Base-by-base conservation (phyloP, 1,284 basidiomycete species). In the Abortiporus biennis region DNA sequence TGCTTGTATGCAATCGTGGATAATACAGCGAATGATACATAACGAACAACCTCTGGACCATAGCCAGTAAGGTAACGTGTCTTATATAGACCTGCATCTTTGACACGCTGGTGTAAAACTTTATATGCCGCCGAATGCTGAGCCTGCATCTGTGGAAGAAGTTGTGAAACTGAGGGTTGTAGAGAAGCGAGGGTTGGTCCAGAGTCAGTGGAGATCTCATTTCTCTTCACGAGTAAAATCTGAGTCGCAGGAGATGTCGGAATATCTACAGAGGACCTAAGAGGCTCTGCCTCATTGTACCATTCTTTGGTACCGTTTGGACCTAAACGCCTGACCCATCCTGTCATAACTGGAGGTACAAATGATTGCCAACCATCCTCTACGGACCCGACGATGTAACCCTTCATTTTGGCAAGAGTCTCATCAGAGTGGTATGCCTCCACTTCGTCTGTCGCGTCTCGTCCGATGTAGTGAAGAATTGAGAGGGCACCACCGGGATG, bases 391-490 rank as follows among this genome's bases (percentile, higher is more conserved):
- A 96, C 71, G 36, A 79, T 76, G 62, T 87, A 97, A 23, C 73
- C 72, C 17, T 68, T 66, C 60, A 99, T 80, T 36, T 75, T 68
- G 19, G 68, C 66, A 41, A 80, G 67, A 32, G 92, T 86, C 40
- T 72, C 64, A 24, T 80, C 75, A 1, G 74, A 72, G 61, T 99
- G 95, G 66, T 92, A 98, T 9, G 92, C 95, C 49, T 92, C 80
- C 36, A 98, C 88, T 63, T 99, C 95, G 67, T 96, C 90, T 2
- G 85, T 80, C 0, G 93, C 95, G 60, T 99, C 94, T 39, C 95
- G 78, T 2, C 96, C 96, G 23, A 97, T 84, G 58, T 95, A 98
- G 67, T 99, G 96, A 21, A 96, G 80, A 47, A 99, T 82, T 15
- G 93, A 78, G 37, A 97, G 82, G 11, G 80, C 67, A 42, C 95